phyloP scores from a whole-genome alignment of 2,329 filamentous ascomycete genomes.

The Colletotrichum plurivorum region DNA sequence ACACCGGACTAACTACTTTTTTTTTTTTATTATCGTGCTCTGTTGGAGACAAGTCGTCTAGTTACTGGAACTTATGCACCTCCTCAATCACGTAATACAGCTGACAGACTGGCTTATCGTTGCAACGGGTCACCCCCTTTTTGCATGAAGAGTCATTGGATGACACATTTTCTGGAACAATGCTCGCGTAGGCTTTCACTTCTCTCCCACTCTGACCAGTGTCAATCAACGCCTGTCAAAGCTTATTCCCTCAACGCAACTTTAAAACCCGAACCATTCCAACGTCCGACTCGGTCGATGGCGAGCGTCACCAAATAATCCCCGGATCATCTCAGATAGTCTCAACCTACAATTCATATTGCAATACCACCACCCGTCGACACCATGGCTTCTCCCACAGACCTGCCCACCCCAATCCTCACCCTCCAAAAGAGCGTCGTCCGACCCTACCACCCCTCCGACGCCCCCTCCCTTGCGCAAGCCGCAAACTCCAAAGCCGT shows the following conservation, averaged over 20 bases:
- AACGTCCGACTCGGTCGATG: neutral
- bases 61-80: too few relatives aligned
- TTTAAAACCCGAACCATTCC: too few relatives aligned
- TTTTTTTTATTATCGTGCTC: too few relatives aligned
- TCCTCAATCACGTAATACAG: neutral
- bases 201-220: neutral
- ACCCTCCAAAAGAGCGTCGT: conserved; percentile 48
- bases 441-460: conserved; percentile 55
- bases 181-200: neutral
- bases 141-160: conserved; percentile 14
- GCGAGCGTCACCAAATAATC: neutral
- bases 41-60: too few relatives aligned
- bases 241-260: too few relatives aligned
- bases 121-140: neutral
- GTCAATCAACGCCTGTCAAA: too few relatives aligned
- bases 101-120: neutral
- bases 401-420: conserved; percentile 26
- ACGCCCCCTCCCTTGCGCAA: conserved; percentile 52
- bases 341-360: neutral
- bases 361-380: too few relatives aligned
- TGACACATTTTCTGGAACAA: conserved; percentile 7
- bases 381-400: conserved; percentile 10
- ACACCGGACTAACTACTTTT: too few relatives aligned
- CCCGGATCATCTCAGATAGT: neutral
- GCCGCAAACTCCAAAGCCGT: conserved; percentile 57